Conservation (phyloP, 2,329 filamentous ascomycete species). For the Cladosporium sphaerospermum region DNA sequence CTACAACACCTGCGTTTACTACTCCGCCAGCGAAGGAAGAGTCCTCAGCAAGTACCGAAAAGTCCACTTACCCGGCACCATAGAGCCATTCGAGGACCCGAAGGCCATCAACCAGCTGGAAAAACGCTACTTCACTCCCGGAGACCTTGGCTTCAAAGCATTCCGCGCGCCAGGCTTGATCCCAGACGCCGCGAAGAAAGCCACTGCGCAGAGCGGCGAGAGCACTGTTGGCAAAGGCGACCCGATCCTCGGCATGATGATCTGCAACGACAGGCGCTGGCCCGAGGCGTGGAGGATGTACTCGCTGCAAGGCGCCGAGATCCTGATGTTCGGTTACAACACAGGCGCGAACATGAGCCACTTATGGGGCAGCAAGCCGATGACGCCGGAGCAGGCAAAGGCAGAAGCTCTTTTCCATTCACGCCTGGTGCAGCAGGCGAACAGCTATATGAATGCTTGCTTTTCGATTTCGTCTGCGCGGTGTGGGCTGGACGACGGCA, state of each 20-base stretch:
- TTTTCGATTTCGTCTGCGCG: slow-evolving; percentile 47
- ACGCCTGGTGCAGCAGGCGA: slow-evolving; percentile 46
- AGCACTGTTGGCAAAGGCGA: slow-evolving; percentile 37
- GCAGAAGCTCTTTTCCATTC: slow-evolving; percentile 47
- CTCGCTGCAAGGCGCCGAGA: slow-evolving; percentile 46
- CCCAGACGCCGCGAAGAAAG: slow-evolving; percentile 31
- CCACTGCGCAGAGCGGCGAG: slow-evolving; percentile 18
- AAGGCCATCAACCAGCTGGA: slow-evolving; percentile 49
- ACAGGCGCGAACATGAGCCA: slow-evolving; percentile 45
- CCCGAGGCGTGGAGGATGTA: slow-evolving; percentile 48
- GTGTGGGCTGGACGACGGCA: slow-evolving; percentile 47
- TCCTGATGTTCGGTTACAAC: slow-evolving; percentile 47
- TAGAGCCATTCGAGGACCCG: slow-evolving; percentile 46
- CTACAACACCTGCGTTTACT: slow-evolving; percentile 50
- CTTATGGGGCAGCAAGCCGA: slow-evolving; percentile 39
- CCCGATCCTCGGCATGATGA: slow-evolving; percentile 50
- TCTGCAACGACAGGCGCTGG: slow-evolving; percentile 52
- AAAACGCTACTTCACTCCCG: slow-evolving; percentile 50
- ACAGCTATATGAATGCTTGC: slow-evolving; percentile 49
- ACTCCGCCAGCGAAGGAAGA: slow-evolving; percentile 37
- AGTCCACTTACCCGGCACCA: slow-evolving; percentile 49
- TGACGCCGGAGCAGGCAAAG: slow-evolving; percentile 41
- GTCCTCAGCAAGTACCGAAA: slow-evolving; percentile 51
- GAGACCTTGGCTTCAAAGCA: slow-evolving; percentile 48
- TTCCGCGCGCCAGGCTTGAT: slow-evolving; percentile 47